Percentiles rank a stretch among this genome's conserved stretches.
These are phyloP conservation scores for Candida patagonica DNA, from an alignment of 805 yeast genomes.

Conservation along the genomic window DNA sequence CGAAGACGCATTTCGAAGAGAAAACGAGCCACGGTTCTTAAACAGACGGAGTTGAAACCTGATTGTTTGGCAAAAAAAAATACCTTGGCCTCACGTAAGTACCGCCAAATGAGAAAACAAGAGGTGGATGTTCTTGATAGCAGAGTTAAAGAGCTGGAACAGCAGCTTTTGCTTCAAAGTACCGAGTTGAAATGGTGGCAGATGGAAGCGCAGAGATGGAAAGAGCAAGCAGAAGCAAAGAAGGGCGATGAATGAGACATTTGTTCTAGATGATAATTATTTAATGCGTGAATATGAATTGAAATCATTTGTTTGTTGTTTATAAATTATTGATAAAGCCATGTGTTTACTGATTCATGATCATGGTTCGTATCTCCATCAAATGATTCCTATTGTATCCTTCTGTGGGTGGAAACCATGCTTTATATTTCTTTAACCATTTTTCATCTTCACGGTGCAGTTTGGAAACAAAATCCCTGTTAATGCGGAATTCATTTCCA, in stretches of 20 bases:
- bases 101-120: constrained; percentile 10
- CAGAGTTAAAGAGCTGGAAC: constrained; percentile 9
- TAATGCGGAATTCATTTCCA: constrained; percentile 27
- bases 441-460: constrained; percentile 28
- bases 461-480: constrained; percentile 18
- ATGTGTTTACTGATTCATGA: constrained; percentile 17
- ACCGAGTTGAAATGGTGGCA: constrained; percentile 14
- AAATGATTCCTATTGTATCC: constrained; percentile 21
- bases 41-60: not conserved
- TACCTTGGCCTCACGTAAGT: constrained; percentile 12
- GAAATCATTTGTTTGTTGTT: too few relatives aligned
- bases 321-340: constrained; percentile 5
- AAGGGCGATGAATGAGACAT: too few relatives aligned
- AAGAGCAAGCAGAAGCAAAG: constrained; percentile 7
- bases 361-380: constrained; percentile 27
- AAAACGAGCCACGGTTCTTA: constrained; percentile 1
- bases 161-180: constrained; percentile 7
- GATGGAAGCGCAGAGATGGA: constrained; percentile 15
- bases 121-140: constrained; percentile 10
- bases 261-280: too few relatives aligned
- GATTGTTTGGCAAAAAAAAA: constrained; percentile 8
- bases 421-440: constrained; percentile 26
- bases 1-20: constrained; percentile 10
- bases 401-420: constrained; percentile 26
- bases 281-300: too few relatives aligned